Percentiles rank a stretch among this genome's conserved stretches.
phyloP scores from a whole-genome alignment of 148 eudicot genomes.

The Chenopodium formosanum region DNA sequence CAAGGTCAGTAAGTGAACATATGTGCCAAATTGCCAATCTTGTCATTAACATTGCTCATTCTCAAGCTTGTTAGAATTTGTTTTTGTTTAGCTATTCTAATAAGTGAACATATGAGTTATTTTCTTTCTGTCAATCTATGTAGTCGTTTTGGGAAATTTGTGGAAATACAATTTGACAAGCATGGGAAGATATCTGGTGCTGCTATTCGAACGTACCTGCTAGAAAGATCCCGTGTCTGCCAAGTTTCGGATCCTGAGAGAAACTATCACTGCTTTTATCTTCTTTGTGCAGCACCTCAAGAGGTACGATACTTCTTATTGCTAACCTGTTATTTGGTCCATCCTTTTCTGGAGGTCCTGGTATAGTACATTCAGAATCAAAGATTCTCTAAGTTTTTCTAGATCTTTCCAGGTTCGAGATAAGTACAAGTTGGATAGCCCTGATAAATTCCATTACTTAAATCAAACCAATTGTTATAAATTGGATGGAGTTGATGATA shows the following conservation, averaged over 20 bases:
- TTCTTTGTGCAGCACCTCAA: constrained; percentile 83
- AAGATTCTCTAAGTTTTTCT: constrained; percentile 18
- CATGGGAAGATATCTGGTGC: constrained; percentile 95
- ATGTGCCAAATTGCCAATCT: background rate
- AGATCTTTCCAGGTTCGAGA: constrained; percentile 61
- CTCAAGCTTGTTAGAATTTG: background rate
- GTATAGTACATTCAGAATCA: background rate
- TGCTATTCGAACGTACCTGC: constrained; percentile 87
- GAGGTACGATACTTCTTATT: constrained; percentile 51
- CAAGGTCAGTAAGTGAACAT: constrained; percentile 51
- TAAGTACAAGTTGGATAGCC: constrained; percentile 74
- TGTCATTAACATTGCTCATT: background rate
- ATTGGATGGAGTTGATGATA: constrained; percentile 77
- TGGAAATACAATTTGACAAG: constrained; percentile 95
- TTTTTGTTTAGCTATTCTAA: background rate
- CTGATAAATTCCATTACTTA: constrained; percentile 74
- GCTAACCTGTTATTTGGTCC: background rate
- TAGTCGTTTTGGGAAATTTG: constrained; percentile 99
- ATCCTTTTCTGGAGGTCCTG: background rate
- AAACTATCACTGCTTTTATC: constrained; percentile 96
- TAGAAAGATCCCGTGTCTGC: constrained; percentile 98
- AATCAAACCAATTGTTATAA: constrained; percentile 83
- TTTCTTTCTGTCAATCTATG: constrained; percentile 23
- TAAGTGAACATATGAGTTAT: constrained; percentile 20
- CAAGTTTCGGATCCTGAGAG: constrained; percentile 96